Percentiles rank a stretch among this genome's conserved stretches.
These are phyloP conservation scores for Trichoderma citrinoviride DNA, from an alignment of 2,329 filamentous ascomycete genomes.

Conservation along the genomic window DNA sequence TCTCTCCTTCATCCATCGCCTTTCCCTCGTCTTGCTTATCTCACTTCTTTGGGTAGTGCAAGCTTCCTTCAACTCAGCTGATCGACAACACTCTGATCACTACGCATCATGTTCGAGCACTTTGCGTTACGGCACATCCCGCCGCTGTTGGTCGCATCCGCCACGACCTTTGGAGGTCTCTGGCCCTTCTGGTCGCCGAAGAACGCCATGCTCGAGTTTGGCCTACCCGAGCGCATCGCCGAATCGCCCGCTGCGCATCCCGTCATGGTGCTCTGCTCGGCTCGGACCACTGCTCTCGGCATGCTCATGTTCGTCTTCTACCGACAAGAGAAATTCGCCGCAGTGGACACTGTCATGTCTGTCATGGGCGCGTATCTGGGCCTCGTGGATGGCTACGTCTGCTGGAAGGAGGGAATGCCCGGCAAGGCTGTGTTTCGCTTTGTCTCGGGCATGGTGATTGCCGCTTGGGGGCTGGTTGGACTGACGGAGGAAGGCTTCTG, in stretches of 20 bases:
- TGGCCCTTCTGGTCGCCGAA: slow-evolving; percentile 22
- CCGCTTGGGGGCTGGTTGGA: slow-evolving; percentile 17
- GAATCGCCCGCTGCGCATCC: slow-evolving; percentile 12
- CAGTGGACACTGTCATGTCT: slow-evolving; percentile 20
- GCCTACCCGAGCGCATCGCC: slow-evolving; percentile 18
- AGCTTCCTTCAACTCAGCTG: not conserved
- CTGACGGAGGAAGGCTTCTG: slow-evolving; percentile 14
- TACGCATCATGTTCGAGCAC: slow-evolving; percentile 10
- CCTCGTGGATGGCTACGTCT: slow-evolving; percentile 20
- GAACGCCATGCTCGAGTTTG: slow-evolving; percentile 23
- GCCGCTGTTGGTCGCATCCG: slow-evolving; percentile 13
- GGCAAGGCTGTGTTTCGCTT: slow-evolving; percentile 21
- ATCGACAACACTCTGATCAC: not conserved
- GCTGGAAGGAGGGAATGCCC: slow-evolving; percentile 22
- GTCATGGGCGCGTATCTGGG: slow-evolving; percentile 22
- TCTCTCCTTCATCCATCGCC: not conserved
- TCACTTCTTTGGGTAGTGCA: not conserved
- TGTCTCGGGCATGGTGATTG: slow-evolving; percentile 17
- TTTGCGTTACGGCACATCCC: slow-evolving; percentile 19
- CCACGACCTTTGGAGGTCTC: slow-evolving; percentile 22
- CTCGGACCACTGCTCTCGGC: slow-evolving; percentile 21
- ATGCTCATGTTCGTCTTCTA: slow-evolving; percentile 22
- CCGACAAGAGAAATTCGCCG: slow-evolving; percentile 7
- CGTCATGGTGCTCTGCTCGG: slow-evolving; percentile 19
- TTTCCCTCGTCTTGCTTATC: too few relatives aligned